These are phyloP conservation scores for Fusarium anguioides DNA, from an alignment of 2,329 filamentous ascomycete species.

Conservation along the genomic window DNA sequence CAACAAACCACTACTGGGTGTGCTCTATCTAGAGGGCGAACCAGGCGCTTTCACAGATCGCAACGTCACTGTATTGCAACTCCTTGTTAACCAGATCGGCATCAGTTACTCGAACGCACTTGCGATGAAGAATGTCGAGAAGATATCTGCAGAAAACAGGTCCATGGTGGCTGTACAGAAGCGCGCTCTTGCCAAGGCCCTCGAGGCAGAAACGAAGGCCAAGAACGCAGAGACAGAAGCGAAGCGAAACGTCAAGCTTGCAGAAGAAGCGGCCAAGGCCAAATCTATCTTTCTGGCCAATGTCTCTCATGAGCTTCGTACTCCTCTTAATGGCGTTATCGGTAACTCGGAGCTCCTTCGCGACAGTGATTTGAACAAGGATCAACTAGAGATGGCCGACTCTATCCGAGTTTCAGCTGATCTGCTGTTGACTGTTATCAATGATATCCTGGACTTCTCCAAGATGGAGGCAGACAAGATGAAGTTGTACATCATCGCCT, in stretches of 20 bases:
- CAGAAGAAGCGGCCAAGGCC: slow-evolving; percentile 84
- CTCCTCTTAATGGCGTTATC: slow-evolving; percentile 87
- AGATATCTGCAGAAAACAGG: slow-evolving; percentile 80
- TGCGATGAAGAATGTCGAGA: slow-evolving; percentile 77
- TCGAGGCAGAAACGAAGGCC: slow-evolving; percentile 79
- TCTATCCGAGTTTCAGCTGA: slow-evolving; percentile 89
- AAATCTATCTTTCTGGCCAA: slow-evolving; percentile 85
- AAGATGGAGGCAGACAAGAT: slow-evolving; percentile 92
- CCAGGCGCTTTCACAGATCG: slow-evolving; percentile 82
- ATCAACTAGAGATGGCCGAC: slow-evolving; percentile 87
- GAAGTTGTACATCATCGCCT: slow-evolving; percentile 79
- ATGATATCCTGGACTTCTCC: slow-evolving; percentile 95
- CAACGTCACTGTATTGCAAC: slow-evolving; percentile 72
- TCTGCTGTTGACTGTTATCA: slow-evolving; percentile 89
- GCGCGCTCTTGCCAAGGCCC: slow-evolving; percentile 75
- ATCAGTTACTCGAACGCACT: slow-evolving; percentile 77
- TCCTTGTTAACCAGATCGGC: slow-evolving; percentile 82
- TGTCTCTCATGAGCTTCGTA: slow-evolving; percentile 83
- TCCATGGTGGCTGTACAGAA: slow-evolving; percentile 84
- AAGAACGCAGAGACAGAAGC: slow-evolving; percentile 81
- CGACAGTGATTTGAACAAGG: slow-evolving; percentile 78
- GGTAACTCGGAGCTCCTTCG: slow-evolving; percentile 87
- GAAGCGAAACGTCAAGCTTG: slow-evolving; percentile 81
- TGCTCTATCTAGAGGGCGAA: slow-evolving; percentile 79
- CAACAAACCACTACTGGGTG: slow-evolving; percentile 75